Base-by-base conservation (phyloP, 495 filamentous ascomycete species). In the Saxispiralis lemnorum region DNA sequence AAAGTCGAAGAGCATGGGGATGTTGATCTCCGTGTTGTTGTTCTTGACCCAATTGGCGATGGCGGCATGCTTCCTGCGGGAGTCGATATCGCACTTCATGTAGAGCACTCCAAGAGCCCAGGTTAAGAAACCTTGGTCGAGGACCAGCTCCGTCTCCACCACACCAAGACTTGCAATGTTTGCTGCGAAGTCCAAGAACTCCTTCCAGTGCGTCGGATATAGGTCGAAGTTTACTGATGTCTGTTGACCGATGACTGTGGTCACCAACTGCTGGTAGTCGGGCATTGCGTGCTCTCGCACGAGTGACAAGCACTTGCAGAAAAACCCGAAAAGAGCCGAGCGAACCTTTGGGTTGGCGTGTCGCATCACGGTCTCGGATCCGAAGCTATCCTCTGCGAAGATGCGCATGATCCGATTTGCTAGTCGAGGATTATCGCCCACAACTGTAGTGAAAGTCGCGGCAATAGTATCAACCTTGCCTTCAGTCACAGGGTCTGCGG, bases 111-210 rank as follows among this genome's bases (percentile, higher is more conserved):
- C 40, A 11, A 43, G 24, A 4, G 17, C 21, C 30, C 28, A 43
- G 2, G 3, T 16, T 12, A 43, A 20, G 17, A 33, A 43, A 7
- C 21, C 13, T 2, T 19, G 11, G 6, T 33, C 40, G 7, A 43
- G 31, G n/a, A 43, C 30, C 1, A 18, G n/a, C 7, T 20, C 28
- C 24, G 40, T 43, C 16, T 43, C 40, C 7, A 16, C 13, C 40
- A 9, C 14, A 6, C 40, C 40, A 3, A 31, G 28, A 11, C 13
- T 33, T 6, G 40, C 40, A 20, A 33, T 16, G 28, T 20, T 17
- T 14, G 40, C 28, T 3, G 40, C 40, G 17, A 43, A 43, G 2
- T 18, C 31, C 4, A 43, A 31, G 31, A 33, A 43, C 18, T 43
- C 40, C 13, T 6, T 30, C 40, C 40, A 43, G 6, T 31, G 9